phyloP scores from a whole-genome alignment of 2,329 filamentous ascomycete species.

The Stachybotrys chartarum region DNA sequence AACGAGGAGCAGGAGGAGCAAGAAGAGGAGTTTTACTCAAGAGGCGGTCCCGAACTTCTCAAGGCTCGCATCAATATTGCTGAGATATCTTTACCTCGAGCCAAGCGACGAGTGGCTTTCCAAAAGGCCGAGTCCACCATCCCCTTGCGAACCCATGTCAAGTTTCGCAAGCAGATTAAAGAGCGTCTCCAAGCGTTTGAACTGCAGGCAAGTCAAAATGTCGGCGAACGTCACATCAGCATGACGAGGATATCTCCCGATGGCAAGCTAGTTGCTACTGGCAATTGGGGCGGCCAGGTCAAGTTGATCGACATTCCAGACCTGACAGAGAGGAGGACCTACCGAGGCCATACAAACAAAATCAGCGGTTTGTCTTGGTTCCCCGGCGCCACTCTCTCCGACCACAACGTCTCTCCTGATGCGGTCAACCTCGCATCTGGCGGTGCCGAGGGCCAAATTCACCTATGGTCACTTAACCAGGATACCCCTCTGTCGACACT shows the following conservation, averaged over 20 bases:
- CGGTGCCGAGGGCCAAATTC: constrained; percentile 78
- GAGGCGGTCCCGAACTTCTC: constrained; percentile 67
- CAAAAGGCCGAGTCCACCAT: constrained; percentile 79
- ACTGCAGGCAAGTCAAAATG: constrained; percentile 87
- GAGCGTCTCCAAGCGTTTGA: constrained; percentile 77
- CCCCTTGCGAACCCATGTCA: constrained; percentile 81
- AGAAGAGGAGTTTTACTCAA: constrained; percentile 93
- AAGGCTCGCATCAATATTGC: constrained; percentile 74
- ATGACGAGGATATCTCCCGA: constrained; percentile 88
- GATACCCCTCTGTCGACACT: constrained; percentile 81
- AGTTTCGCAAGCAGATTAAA: constrained; percentile 84
- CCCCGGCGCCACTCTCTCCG: constrained; percentile 70
- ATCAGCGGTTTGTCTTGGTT: constrained; percentile 89
- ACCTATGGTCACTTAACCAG: constrained; percentile 83
- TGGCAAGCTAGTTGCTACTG: constrained; percentile 75
- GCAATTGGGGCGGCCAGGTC: constrained; percentile 88
- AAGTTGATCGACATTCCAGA: constrained; percentile 80
- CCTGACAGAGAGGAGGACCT: constrained; percentile 65
- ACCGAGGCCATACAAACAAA: constrained; percentile 81
- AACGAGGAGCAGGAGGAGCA: constrained; percentile 63
- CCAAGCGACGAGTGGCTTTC: constrained; percentile 67
- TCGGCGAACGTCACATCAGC: constrained; percentile 83
- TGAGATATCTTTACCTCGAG: constrained; percentile 73
- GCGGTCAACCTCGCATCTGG: constrained; percentile 83
- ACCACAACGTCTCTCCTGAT: constrained; percentile 62